Base-by-base conservation (phyloP, 139 green algal genomes). In the Ulvella scutata region DNA sequence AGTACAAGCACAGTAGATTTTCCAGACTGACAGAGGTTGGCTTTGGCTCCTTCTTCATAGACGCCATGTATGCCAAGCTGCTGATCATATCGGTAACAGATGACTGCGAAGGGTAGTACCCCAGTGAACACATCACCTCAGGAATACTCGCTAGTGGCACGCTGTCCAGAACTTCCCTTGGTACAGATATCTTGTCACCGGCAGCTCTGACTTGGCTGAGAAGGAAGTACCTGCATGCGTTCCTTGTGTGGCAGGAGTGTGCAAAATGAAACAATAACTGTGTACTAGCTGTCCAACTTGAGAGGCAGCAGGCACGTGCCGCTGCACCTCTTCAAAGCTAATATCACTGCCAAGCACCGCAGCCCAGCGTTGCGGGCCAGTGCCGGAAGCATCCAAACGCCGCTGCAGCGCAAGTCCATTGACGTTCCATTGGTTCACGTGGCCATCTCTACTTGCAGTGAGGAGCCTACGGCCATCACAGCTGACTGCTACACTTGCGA, bases 191-290 rank as follows among this genome's bases (percentile, higher is more conserved):
- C 33, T 38, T 31, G 23, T 33, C 35, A n/a, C 36, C 10, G 21
- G 28, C 21, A n/a, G 26, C 40, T 9, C n/a, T 26, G 38, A 38
- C 73, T 60, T 78, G 73, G 23, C 38, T 62, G 10, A 51, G 77
- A 26, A 44, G n/a, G 13, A 67, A 37, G 37, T 26, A 62, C 39
- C 73, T 62, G 39, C 33, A 44, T 31, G n/a, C 9, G 39, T 74
- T 4, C 78, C 75, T 79, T 82, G 40, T 83, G 77, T 28, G 72
- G 17, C 73, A 35, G 4, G 88, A 38, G 76, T 90, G 82, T 4
- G 78, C 79, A 62, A 88, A 89, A 72, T 79, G 81, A 74, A 91
- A 93, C n/a, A n/a, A n/a, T n/a, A n/a, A n/a, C n/a, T n/a, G n/a
- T n/a, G n/a, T n/a, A n/a, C n/a, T n/a, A n/a, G n/a, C n/a, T n/a